Base-by-base conservation (phyloP, 192 early-diverging fungal species). In the Umbelopsis vinacea region DNA sequence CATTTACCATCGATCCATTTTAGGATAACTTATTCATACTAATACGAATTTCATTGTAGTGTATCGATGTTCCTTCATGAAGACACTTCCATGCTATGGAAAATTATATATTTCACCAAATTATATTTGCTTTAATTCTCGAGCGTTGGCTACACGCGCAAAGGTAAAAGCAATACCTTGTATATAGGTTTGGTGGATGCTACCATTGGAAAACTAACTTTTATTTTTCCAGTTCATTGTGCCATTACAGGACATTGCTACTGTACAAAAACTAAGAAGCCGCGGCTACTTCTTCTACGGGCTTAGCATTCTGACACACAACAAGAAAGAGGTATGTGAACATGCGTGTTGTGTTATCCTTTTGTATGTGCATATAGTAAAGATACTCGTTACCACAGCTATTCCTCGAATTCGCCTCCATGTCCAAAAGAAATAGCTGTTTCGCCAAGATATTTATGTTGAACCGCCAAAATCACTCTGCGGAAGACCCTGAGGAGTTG, bases 101-200 rank as follows among this genome's bases (percentile, higher is more conserved):
- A 81, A 82, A 66, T 52, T 91, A 0, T 92, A 91, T 67, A 76
- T 92, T 12, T 89, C 90, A 0, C 78, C 74, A 21, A 82, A 88
- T 66, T 86, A 89, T 53, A 35, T 92, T 7, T 92, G 86, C 47
- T 92, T 88, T 77, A 85, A 85, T 47, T 87, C 87, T 17, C 83
- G 81, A 52, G 75, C 80, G 9, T 79, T 89, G 66, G 88, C 84
- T 19, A 78, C 77, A 4, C 72, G 82, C 19, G 77, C 82, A 10
- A 86, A 85, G 68, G 79, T 83, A 66, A 52, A 22, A 53, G 15
- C 29, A 12, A 21, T 14, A n/a, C 17, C 5, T n/a, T 33, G 26
- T 0, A 45, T 60, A 9, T 2, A 5, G 26, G 37, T 46, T 29
- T 23, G 17, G 22, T 43, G 12, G 24, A 29, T 37, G 6, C 29